Conservation (phyloP, 495 filamentous ascomycete species). For the Lasiosphaeriaceae sp. region DNA sequence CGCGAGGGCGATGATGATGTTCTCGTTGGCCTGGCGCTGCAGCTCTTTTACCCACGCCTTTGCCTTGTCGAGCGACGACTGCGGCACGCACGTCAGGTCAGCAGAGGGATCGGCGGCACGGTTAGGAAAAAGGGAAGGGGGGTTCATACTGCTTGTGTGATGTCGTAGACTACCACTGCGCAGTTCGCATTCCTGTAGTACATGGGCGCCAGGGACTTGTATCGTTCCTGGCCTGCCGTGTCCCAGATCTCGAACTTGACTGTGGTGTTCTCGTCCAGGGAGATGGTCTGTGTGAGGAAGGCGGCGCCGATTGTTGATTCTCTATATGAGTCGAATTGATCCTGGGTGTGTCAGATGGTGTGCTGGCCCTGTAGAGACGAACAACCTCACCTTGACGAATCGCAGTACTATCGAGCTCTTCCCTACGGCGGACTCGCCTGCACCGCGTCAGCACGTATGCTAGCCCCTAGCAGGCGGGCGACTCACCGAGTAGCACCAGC, state of each 20-base stretch:
- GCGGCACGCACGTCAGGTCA: conserved; percentile 14
- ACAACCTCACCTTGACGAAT: conserved; percentile 80
- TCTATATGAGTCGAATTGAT: conserved; percentile 99
- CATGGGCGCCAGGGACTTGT: conserved; percentile 98
- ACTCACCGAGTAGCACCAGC: conserved; percentile 83
- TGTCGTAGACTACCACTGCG: conserved; percentile 98
- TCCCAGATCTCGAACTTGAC: conserved; percentile 99
- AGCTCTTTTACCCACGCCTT: conserved; percentile 99
- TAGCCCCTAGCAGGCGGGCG: neutral
- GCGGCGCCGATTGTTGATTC: conserved; percentile 99
- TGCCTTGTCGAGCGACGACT: conserved; percentile 96
- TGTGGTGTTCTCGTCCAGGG: conserved; percentile 93
- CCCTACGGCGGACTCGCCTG: conserved; percentile 97
- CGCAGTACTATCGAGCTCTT: conserved; percentile 98
- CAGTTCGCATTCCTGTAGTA: conserved; percentile 99
- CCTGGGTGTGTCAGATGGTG: conserved; percentile 48
- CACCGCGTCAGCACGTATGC: conserved; percentile 33
- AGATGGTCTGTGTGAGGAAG: conserved; percentile 97
- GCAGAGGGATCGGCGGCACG: neutral
- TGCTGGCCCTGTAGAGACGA: neutral
- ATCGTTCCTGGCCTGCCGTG: conserved; percentile 95
- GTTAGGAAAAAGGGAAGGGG: neutral
- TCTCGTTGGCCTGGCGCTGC: conserved; percentile 97
- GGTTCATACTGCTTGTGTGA: conserved; percentile 87
- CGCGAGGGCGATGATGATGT: conserved; percentile 96